Evolutionary conservation across 208 protist species (phyloP).

Genomic region (Acanthamoeba castellanii): DNA sequence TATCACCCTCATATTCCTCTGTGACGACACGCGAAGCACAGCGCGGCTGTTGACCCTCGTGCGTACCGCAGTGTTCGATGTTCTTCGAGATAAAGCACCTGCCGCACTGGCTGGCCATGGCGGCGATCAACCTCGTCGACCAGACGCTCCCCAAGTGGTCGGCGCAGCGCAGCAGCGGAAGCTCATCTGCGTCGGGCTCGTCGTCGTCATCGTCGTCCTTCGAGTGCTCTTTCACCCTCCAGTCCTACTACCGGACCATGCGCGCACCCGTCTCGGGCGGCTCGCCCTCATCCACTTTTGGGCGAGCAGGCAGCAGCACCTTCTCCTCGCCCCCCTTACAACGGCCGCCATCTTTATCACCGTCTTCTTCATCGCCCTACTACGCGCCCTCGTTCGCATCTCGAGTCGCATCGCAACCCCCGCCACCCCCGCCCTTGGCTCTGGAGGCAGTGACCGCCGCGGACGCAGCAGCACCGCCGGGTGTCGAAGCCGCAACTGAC

Average conservation of each 20-base stretch:
- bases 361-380: too few relatives aligned
- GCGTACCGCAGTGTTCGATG: background rate
- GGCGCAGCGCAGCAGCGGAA: background rate
- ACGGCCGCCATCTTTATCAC: too few relatives aligned
- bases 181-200: too few relatives aligned
- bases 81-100: background rate
- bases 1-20: background rate
- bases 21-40: background rate
- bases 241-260: background rate
- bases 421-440: too few relatives aligned
- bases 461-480: too few relatives aligned
- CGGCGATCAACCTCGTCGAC: constrained; percentile 10
- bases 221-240: constrained; percentile 7
- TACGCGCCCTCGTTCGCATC: too few relatives aligned
- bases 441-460: too few relatives aligned
- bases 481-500: too few relatives aligned
- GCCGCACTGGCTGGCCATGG: background rate
- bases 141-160: constrained; percentile 9
- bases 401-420: too few relatives aligned
- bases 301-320: too few relatives aligned
- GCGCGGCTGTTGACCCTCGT: background rate
- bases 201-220: background rate
- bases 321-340: too few relatives aligned
- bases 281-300: background rate
- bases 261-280: background rate